These are phyloP conservation scores for Zoysia pacifica DNA, from an alignment of 176 grass and related monocot species.

Conservation along the genomic window DNA sequence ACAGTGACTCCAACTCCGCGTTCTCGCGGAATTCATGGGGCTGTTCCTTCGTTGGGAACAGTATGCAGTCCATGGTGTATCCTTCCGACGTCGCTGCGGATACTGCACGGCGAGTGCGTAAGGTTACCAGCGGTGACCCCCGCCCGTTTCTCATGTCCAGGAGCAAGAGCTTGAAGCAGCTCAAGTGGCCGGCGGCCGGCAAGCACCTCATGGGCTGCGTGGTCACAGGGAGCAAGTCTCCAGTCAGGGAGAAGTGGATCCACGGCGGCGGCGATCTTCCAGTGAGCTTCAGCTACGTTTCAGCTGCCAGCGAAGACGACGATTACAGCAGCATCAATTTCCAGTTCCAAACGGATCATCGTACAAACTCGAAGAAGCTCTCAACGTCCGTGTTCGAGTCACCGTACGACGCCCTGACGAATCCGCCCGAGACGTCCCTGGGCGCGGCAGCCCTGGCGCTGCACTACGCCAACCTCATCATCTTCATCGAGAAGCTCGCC, in stretches of 20 bases:
- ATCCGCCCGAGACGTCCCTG: constrained; percentile 46
- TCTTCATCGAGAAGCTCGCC: constrained; percentile 61
- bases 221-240: constrained; percentile 39
- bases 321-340: background rate
- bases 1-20: too few relatives aligned
- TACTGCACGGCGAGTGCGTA: constrained; percentile 30
- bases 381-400: constrained; percentile 46
- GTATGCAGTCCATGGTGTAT: constrained; percentile 41
- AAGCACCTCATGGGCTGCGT: constrained; percentile 60
- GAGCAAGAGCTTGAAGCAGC: constrained; percentile 48
- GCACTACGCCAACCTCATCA: constrained; percentile 72
- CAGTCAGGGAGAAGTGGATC: constrained; percentile 43
- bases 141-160: constrained; percentile 33
- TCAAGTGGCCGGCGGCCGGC: constrained; percentile 47
- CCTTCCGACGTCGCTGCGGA: constrained; percentile 32
- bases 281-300: constrained; percentile 23
- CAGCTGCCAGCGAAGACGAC: background rate
- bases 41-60: constrained; percentile 37
- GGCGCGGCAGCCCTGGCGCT: constrained; percentile 56
- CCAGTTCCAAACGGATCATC: background rate
- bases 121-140: background rate
- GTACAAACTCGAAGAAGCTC: background rate
- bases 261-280: constrained; percentile 29
- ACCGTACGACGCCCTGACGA: constrained; percentile 1
- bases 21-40: constrained; percentile 48